Conservation (phyloP, 2,329 filamentous ascomycete genomes). For the Botrytis porri region DNA sequence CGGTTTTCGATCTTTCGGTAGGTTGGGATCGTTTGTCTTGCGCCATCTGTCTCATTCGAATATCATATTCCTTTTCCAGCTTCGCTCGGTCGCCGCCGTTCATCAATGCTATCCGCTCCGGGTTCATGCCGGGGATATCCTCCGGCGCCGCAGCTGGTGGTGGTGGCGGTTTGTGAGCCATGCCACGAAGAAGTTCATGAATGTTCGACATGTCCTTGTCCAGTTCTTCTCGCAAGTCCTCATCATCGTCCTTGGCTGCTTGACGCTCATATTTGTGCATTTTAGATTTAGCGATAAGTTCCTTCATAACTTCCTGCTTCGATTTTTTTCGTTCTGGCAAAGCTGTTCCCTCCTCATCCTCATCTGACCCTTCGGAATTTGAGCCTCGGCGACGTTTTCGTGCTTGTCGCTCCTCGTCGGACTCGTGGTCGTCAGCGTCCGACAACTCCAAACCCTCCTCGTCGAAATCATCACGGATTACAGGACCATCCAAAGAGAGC, state of each 20-base stretch:
- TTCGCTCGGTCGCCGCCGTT: slow-evolving; percentile 60
- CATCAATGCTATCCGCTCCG: slow-evolving; percentile 59
- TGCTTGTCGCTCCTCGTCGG: slow-evolving; percentile 52
- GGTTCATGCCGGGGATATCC: slow-evolving; percentile 53
- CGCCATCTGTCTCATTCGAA: slow-evolving; percentile 75
- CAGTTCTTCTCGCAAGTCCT: slow-evolving; percentile 77
- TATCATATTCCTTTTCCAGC: slow-evolving; percentile 84
- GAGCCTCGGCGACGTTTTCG: slow-evolving; percentile 56
- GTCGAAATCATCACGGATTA: slow-evolving; percentile 69
- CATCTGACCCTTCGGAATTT: slow-evolving; percentile 47
- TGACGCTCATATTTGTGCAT: slow-evolving; percentile 92
- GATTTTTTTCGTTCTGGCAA: slow-evolving; percentile 84
- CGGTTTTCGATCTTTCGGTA: slow-evolving; percentile 84
- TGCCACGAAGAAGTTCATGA: slow-evolving; percentile 63
- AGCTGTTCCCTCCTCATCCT: slow-evolving; percentile 50
- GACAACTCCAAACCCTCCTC: slow-evolving; percentile 65
- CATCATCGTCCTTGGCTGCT: slow-evolving; percentile 87
- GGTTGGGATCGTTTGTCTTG: slow-evolving; percentile 83
- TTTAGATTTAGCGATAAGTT: slow-evolving; percentile 96
- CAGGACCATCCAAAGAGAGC: slow-evolving; percentile 58
- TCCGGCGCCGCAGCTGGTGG: slow-evolving; percentile 38
- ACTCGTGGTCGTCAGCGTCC: slow-evolving; percentile 56
- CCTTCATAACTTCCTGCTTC: slow-evolving; percentile 96
- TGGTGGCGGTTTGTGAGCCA: slow-evolving; percentile 49
- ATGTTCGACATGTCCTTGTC: slow-evolving; percentile 81